Base-by-base conservation (phyloP, 495 filamentous ascomycete genomes). In the Penicillium malachiteum region DNA sequence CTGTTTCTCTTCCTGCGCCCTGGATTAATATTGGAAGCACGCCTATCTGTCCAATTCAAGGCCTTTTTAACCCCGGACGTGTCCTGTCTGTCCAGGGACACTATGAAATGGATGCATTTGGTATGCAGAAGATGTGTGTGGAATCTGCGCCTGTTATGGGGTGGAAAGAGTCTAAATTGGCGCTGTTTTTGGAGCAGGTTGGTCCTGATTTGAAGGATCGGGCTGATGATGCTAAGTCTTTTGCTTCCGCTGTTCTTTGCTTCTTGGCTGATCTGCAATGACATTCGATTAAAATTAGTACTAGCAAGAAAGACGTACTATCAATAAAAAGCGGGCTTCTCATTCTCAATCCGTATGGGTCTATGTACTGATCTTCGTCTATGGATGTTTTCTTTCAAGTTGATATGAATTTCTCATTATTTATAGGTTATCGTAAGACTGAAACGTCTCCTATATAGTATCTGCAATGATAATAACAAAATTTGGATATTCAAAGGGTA, bases 31-130 rank as follows among this genome's bases (percentile, higher is more conserved):
- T 66, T 35, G 71, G 70, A 32, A 69, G 64, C 41, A 72, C 59
- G 11, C 57, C 49, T 4, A 65, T 68, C 31, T 74, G 70, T 35
- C 65, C 67, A 3, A 70, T 74, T 45, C 74, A 77, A 39, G 72
- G 74, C n/a, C 59, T 77, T 1, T 77, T 74, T 43, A 54, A 69
- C 41, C 65, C 66, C 1, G 62, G 62, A 2, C 43, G 68, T 4
- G 62, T 74, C 0, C 44, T 75, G 39, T 64, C 73, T 13, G 64
- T 71, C 7, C 71, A 74, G 50, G 67, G 70, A 0, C 71, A 75
- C 55, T 69, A 71, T 54, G 73, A 71, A 44, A 67, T 76, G 59
- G 73, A 75, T 52, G 50, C 48, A 0, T 75, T 73, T 55, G 68
- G 68, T 0, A 66, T 59, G 56, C 48, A 45, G 6, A 60, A 68